Evolutionary conservation across 1,284 basidiomycete genomes (phyloP), one percentile per base, ranked within the genome.

Genomic region (Boletus sp.): DNA sequence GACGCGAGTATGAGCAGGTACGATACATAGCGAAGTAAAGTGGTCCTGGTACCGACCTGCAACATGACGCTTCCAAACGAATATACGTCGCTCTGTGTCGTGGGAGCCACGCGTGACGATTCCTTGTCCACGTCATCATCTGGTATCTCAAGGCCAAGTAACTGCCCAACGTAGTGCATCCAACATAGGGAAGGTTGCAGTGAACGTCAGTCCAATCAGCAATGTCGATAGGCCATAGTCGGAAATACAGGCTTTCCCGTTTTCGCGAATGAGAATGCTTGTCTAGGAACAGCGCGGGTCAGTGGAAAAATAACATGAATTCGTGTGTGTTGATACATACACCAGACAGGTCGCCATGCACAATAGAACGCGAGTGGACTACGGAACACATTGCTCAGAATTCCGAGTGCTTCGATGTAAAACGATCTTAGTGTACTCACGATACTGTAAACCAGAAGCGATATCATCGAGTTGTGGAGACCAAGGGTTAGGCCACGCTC

Each of bases 91-190:
- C 44, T 46, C 16, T 19, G 38, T 16, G 49, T 48, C 7, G 47
- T 57, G 5, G 68, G 60, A 6, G 14, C 19, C 10, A 37, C 37
- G 2, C 11, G 43, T 19, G 38, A 8, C 4, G 28, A 7, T 6
- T 48, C 55, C 37, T 48, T 43, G 3, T 13, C 7, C 1, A 13
- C 14, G 14, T 30, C 38, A 5, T 48, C 30, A 19, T 57, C 55
- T 40, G 40, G 23, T 7, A 38, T 6, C 6, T 5, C 27, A 40
- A 52, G 49, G 21, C 21, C 60, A 40, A 71, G 66, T 4, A 75
- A 65, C 54, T n/a, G 70, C 67, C 75, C 73, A 77, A n/a, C 76
- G 68, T 21, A 76, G 54, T 5, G 74, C 67, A 1, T 74, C 73
- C 23, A 4, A n/a, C 25, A 5, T 23, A 17, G 23, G 40, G n/a